Conservation (phyloP, 2,329 filamentous ascomycete species). For the Lachnellula subtilissima region DNA sequence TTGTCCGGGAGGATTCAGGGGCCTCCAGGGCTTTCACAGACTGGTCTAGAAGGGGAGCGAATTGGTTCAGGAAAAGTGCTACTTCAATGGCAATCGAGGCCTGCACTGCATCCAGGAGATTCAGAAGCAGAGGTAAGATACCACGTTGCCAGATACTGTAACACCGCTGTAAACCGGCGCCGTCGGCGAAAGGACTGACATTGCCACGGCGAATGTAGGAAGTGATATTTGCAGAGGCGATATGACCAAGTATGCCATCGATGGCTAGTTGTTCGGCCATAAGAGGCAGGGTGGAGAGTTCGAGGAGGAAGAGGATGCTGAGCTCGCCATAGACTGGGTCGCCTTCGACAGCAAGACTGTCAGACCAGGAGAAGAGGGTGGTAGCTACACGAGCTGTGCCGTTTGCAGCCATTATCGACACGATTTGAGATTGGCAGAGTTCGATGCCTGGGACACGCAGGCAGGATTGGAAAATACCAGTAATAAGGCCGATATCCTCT, state of each 20-base stretch:
- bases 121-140: constrained; percentile 81
- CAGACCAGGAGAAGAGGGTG: constrained; percentile 90
- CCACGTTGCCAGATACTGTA: constrained; percentile 89
- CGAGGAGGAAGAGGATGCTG: constrained; percentile 81
- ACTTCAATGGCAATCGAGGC: constrained; percentile 79
- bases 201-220: constrained; percentile 67
- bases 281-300: constrained; percentile 73
- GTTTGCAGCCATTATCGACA: constrained; percentile 65
- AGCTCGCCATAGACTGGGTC: constrained; percentile 93
- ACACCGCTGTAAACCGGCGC: constrained; percentile 62
- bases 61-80: constrained; percentile 82
- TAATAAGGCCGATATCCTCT: constrained; percentile 81
- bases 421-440: constrained; percentile 64
- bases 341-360: constrained; percentile 68
- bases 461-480: constrained; percentile 80
- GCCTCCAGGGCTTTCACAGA: constrained; percentile 69
- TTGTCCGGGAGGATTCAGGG: constrained; percentile 47
- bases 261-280: constrained; percentile 88
- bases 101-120: constrained; percentile 78
- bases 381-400: constrained; percentile 75
- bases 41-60: constrained; percentile 69
- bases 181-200: constrained; percentile 75
- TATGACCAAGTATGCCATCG: constrained; percentile 74
- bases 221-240: constrained; percentile 74
- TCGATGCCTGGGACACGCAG: constrained; percentile 73